Percentiles rank a stretch among this genome's conserved stretches.
Evolutionary conservation across 2,329 filamentous ascomycete species (phyloP).

Genomic region (Neodidymelliopsis sp.): DNA sequence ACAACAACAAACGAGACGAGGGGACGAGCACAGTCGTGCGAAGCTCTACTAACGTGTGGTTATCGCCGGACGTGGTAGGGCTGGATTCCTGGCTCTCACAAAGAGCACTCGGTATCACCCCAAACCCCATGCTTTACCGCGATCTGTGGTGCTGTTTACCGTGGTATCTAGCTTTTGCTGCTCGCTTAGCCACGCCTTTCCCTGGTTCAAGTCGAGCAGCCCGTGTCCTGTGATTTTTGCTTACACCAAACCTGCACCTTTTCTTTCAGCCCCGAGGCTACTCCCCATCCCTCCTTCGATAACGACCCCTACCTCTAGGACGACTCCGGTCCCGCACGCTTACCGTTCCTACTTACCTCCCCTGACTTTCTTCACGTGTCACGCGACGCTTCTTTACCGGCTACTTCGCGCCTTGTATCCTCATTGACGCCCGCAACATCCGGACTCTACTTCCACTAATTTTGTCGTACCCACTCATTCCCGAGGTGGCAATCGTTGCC

Average conservation of each 20-base stretch:
- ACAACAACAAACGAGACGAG: slow-evolving; percentile 30
- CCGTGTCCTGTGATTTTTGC: slow-evolving; percentile 10
- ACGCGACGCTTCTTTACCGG: slow-evolving; percentile 23
- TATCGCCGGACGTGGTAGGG: slow-evolving; percentile 28
- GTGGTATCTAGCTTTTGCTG: slow-evolving; percentile 27
- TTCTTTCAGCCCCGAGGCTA: not conserved
- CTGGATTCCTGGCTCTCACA: slow-evolving; percentile 26
- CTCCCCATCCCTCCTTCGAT: not conserved
- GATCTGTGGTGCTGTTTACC: slow-evolving; percentile 37
- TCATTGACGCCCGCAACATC: not conserved
- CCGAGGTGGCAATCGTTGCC: not conserved
- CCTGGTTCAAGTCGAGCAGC: not conserved
- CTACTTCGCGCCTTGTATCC: slow-evolving; percentile 10
- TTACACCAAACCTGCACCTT: not conserved
- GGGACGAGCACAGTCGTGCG: slow-evolving; percentile 32
- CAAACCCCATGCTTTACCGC: slow-evolving; percentile 27
- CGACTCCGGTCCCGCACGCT: not conserved
- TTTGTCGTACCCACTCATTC: not conserved
- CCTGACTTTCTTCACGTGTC: slow-evolving; percentile 5
- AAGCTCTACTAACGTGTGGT: slow-evolving; percentile 22
- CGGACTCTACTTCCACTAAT: not conserved
- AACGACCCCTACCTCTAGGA: not conserved
- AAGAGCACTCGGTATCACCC: slow-evolving; percentile 37
- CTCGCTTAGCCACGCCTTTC: not conserved
- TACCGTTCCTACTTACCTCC: not conserved